Evolutionary conservation across 495 filamentous ascomycete species (phyloP), one percentile per base, ranked within the genome.

Genomic region (Parmelia sp.): DNA sequence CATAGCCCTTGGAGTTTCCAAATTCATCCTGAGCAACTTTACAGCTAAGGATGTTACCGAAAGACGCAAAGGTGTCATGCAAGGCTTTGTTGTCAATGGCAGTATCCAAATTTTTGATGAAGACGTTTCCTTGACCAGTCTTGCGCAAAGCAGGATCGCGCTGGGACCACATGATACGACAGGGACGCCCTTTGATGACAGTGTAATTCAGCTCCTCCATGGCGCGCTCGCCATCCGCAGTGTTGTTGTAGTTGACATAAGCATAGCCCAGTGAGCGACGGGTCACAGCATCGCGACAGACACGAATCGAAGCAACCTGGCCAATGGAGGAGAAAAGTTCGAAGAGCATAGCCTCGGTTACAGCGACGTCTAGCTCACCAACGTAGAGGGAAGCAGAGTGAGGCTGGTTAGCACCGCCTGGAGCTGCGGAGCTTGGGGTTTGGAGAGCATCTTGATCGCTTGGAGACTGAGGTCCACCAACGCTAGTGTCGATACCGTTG

Each of bases 141-240:
- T 99, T 99, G 80, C 94, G 94, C 72, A 97, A 84, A 75, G 93
- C 94, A 68, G 94, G 94, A 79, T 99, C 94, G 78, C 94, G 94
- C 84, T 99, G 94, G 65, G 95, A 97, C 94, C 94, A 99, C 94
- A 99, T 99, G 84, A 99, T 99, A 77, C 94, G 94, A 87, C 95
- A 97, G 40, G 94, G 93, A 75, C 90, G 91, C 71, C 91, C 91
- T 86, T 97, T 97, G 83, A 99, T 97, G 68, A 96, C 81, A 65
- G 95, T 99, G 82, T 99, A 99, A 86, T 99, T 99, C 66, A 99
- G 86, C 79, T 99, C 94, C 80, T 99, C 94, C 58, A 99, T 86
- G 66, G 94, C 94, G 76, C 93, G 93, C 83, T 99, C 94, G 71
- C 94, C 94, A 74, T 99, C 95, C 65, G 84, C 78, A 42, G 92